Evolutionary conservation across 495 filamentous ascomycete genomes (phyloP), one percentile per base, ranked within the genome.

Genomic region (Tetracladium marchalianum): DNA sequence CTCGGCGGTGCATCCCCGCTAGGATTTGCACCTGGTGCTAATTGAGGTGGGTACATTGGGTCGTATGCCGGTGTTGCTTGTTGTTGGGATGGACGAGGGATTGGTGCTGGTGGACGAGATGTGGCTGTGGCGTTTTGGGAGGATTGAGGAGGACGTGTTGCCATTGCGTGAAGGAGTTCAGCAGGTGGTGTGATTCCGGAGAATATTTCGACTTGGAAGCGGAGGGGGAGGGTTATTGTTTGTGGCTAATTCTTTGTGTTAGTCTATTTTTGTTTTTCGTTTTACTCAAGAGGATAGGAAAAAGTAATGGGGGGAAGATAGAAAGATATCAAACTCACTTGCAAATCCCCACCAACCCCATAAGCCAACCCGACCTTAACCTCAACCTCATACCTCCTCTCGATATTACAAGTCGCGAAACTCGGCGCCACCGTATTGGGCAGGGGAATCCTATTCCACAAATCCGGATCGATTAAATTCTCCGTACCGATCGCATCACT

Each of bases 321-420:
- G n/a, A 35, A 2, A 16, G 15, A 17, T n/a, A 11, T 34, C 12
- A 39, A 4, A 53, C 62, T 11, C 70, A 83, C 80, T 62, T 76
- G 74, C 42, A 73, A 65, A 13, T 64, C 65, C 22, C 64, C 67
- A 17, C 61, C 40, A 31, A 61, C 64, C 12, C 78, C 75, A 56
- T 75, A 80, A 11, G 44, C 52, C 19, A 98, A 60, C 0, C 89
- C 89, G 12, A 95, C 63, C 42, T 77, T 77, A 31, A 95, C 67
- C 57, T 95, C 87, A 35, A 98, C 65, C 52, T 85, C 83, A 57
- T 98, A 98, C 18, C 58, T 69, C 35, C 90, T 77, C 41, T 71
- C 69, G 41, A 98, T 78, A 60, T 97, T 97, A 58, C 92, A 98
- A 15, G 89, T 90, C 38, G 77, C 67, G 57, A 98, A 98, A 4